Conservation (phyloP, 352 stramenopile species). For the Thraustochytrium sp. region DNA sequence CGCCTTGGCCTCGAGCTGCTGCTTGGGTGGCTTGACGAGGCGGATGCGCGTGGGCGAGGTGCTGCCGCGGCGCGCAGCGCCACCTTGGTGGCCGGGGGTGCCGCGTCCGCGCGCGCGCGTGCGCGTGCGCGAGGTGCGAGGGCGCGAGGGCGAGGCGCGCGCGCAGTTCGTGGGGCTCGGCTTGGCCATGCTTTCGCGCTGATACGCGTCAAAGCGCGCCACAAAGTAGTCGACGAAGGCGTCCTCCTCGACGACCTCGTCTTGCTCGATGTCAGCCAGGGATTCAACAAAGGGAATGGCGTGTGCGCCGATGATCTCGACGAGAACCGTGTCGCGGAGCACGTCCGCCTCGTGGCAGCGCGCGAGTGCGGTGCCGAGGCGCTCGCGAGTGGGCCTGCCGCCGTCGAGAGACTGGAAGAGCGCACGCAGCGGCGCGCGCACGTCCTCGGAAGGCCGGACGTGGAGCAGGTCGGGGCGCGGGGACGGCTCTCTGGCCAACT, state of each 20-base stretch:
- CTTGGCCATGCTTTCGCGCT: background rate
- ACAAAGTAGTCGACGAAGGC: background rate
- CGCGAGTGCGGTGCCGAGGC: background rate
- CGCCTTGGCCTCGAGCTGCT: background rate
- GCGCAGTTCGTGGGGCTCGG: background rate
- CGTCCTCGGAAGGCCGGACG: background rate
- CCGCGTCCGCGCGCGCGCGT: background rate
- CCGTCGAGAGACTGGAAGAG: background rate
- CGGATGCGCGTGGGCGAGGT: background rate
- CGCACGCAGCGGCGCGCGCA: background rate
- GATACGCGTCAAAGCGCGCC: background rate
- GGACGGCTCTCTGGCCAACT: background rate
- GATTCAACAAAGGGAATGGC: background rate
- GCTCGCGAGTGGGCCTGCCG: background rate
- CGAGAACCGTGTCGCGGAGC: background rate
- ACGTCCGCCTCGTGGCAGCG: background rate
- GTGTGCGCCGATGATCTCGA: background rate
- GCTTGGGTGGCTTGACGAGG: background rate
- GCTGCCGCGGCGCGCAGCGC: background rate
- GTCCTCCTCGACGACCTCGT: background rate
- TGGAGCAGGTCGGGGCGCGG: background rate
- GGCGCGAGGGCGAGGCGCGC: background rate
- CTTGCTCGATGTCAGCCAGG: background rate
- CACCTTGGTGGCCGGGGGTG: background rate
- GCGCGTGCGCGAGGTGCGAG: background rate